These are phyloP conservation scores for Plasmodium vinckei DNA, from an alignment of 169 alveolate genomes.

Conservation along the genomic window DNA sequence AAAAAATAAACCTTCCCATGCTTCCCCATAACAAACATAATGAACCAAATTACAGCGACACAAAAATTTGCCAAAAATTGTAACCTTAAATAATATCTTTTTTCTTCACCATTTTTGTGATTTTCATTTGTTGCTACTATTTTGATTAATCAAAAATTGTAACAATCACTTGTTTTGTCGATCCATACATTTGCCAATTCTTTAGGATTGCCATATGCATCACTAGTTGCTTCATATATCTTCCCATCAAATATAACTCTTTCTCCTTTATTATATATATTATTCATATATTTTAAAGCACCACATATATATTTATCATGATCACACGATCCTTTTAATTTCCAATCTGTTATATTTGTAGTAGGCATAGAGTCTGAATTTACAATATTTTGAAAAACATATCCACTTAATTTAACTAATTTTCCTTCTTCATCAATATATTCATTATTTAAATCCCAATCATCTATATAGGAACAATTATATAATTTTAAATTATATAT, in stretches of 20 bases:
- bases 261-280: conserved; percentile 64
- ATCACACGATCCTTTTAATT: conserved; percentile 64
- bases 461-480: conserved; percentile 64
- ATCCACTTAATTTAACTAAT: conserved; percentile 70
- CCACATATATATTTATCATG: conserved; percentile 75
- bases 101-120: background rate
- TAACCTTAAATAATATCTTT: background rate
- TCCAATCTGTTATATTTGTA: conserved; percentile 73
- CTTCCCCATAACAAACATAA: no score
- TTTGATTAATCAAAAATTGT: conserved; percentile 13
- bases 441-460: conserved; percentile 73
- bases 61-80: no score
- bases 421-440: conserved; percentile 68
- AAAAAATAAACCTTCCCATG: no score
- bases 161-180: conserved; percentile 71
- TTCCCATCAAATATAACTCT: conserved; percentile 68
- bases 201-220: conserved; percentile 36
- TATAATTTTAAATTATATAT: conserved; percentile 52
- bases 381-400: conserved; percentile 63
- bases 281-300: conserved; percentile 63
- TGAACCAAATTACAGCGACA: no score
- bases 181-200: conserved; percentile 61
- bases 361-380: conserved; percentile 75
- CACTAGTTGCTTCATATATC: conserved; percentile 68
- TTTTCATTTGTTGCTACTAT: no score